Percentiles rank a stretch among this genome's conserved stretches.
phyloP scores from a whole-genome alignment of 148 eudicot species.

The Rhododendron molle region DNA sequence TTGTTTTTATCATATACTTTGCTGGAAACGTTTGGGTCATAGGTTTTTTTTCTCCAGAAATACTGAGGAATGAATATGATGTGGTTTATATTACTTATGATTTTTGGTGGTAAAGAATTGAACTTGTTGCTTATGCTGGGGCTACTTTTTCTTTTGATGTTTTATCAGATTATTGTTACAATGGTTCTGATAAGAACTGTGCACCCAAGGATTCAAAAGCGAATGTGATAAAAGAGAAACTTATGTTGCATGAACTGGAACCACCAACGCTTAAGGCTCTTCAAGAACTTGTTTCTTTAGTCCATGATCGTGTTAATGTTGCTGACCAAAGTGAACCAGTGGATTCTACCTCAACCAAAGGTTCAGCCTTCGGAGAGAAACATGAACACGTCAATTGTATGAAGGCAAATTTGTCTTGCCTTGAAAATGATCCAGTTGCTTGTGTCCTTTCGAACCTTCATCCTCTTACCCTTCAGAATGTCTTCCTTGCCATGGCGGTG shows the following conservation, averaged over 20 bases:
- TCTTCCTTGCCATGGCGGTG: conserved; percentile 77
- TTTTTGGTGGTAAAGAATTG: neutral
- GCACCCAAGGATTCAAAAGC: conserved; percentile 18
- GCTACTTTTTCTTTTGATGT: conserved; percentile 4
- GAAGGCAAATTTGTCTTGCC: conserved; percentile 22
- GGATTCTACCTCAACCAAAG: conserved; percentile 27
- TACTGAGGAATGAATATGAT: neutral
- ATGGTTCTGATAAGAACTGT: conserved; percentile 18
- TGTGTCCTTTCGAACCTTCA: conserved; percentile 60
- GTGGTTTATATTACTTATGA: neutral
- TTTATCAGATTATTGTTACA: conserved; percentile 30
- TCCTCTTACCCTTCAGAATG: conserved; percentile 53
- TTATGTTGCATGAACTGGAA: conserved; percentile 53
- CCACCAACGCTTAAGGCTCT: conserved; percentile 55
- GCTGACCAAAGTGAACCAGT: conserved; percentile 28
- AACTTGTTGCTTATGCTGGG: neutral
- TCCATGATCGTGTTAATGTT: conserved; percentile 59
- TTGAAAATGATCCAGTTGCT: conserved; percentile 80
- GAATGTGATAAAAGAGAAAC: conserved; percentile 27
- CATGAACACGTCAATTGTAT: conserved; percentile 19
- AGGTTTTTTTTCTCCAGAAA: neutral
- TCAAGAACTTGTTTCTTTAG: conserved; percentile 64
- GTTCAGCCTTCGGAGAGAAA: conserved; percentile 32
- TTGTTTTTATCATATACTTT: neutral
- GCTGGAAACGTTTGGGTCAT: neutral